Evolutionary conservation across 257 asterid species (phyloP), one percentile per base, ranked within the genome.

Genomic region (Ajuga chamaepitys): DNA sequence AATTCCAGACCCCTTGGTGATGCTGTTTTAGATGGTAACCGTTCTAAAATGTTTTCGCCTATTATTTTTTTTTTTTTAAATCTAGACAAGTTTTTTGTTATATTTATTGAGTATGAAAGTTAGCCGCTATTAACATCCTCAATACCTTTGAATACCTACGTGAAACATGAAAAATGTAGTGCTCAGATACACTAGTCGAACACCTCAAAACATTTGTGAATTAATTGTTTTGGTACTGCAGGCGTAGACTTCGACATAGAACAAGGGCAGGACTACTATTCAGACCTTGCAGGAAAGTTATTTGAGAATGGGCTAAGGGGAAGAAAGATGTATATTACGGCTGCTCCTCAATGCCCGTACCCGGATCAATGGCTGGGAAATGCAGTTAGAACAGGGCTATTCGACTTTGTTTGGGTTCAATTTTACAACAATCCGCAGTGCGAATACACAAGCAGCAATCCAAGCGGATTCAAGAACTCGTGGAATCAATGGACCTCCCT

Each of bases 1-100:
- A 38, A n/a, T 12, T 11, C 18, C n/a, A 64, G 79, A 1, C 79
- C 79, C 6, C 30, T 74, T n/a, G 79, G 79, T 7, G 35, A 68
- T 24, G 79, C 75, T 13, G 71, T 62, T 26, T 64, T 74, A 24
- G 79, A 74, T 68, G 73, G 80, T 10, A 60, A n/a, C n/a, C n/a
- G n/a, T n/a, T n/a, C n/a, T n/a, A n/a, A n/a, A n/a, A n/a, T n/a
- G n/a, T n/a, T n/a, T n/a, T n/a, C n/a, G n/a, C n/a, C n/a, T n/a
- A n/a, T n/a, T n/a, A n/a, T n/a, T n/a, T n/a, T n/a, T n/a, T n/a
- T n/a, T n/a, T n/a, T n/a, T n/a, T n/a, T n/a, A n/a, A n/a, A n/a
- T n/a, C n/a, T n/a, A n/a, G n/a, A n/a, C n/a, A n/a, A n/a, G n/a
- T n/a, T n/a, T n/a, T n/a, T n/a, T n/a, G n/a, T n/a, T n/a, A n/a